Base-by-base conservation (phyloP, 108 stramenopile genomes). In the Cylindrotheca closterium region DNA sequence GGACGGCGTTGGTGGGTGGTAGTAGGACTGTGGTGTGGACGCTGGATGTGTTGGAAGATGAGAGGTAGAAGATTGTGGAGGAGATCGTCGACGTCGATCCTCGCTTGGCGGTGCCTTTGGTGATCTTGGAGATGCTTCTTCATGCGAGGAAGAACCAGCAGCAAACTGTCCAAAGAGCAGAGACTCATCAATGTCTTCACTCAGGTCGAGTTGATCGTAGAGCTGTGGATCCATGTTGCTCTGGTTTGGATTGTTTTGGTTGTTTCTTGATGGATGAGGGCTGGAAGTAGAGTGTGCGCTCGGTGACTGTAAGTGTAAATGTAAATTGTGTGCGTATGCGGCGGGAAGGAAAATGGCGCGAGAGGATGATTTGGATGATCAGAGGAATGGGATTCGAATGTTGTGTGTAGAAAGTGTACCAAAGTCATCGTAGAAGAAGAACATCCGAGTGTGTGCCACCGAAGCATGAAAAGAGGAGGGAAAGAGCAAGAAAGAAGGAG, bases 141-240 rank as follows among this genome's bases (percentile, higher is more conserved):
- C 49, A 33, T 60, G 30, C 22, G 46, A 24, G 2, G 60, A 66
- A 24, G 65, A 71, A 21, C 34, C 55, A 49, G 65, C 67, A 22
- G 32, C 46, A 58, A 68, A 68, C 29, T 55, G 55, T 15, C 61
- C 67, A 55, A 63, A 24, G 49, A 63, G 37, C 15, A 67, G 55
- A 56, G 55, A 55, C 56, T 60, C 68, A 15, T 55, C 71, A 0
- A 73, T 42, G 4, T 47, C 51, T 24, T 55, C 63, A 57, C 65
- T 55, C 22, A 73, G 26, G 52, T 73, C 63, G 18, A 73, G 50
- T 21, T 61, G 17, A 73, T 73, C 71, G 45, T 54, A 73, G 17
- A 63, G 62, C 55, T 47, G 37, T 58, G 55, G 52, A 51, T 56
- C 53, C 61, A 55, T 47, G 21, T 8, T 54, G 30, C 7, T 0